Percentiles rank a stretch among this genome's conserved stretches.
These are phyloP conservation scores for Phaeotremella skinneri DNA, from an alignment of 768 basidiomycete species.

Conservation along the genomic window DNA sequence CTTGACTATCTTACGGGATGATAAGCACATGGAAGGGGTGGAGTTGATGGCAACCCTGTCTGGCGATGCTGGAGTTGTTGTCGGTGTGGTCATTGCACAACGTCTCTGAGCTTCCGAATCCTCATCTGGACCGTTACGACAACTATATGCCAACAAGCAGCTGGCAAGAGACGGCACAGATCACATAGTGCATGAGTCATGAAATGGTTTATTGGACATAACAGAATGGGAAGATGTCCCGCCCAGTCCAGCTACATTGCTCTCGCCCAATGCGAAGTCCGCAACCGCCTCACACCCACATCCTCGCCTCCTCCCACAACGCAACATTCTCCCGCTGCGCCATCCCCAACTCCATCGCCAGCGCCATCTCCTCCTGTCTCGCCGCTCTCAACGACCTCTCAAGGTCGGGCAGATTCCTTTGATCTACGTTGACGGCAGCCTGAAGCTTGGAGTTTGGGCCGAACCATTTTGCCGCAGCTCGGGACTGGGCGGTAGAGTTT, in stretches of 20 bases:
- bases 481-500: background rate
- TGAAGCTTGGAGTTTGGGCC: background rate
- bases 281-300: background rate
- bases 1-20: constrained; percentile 6
- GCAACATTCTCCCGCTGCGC: constrained; percentile 6
- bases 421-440: background rate
- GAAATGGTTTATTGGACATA: too few relatives aligned
- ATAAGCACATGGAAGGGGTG: background rate
- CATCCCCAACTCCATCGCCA: constrained; percentile 4
- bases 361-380: constrained; percentile 3
- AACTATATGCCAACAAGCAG: too few relatives aligned
- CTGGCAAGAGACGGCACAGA: too few relatives aligned
- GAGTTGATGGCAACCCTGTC: constrained; percentile 31
- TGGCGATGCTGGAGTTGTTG: constrained; percentile 41
- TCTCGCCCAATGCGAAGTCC: too few relatives aligned
- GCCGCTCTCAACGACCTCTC: constrained; percentile 4
- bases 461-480: background rate
- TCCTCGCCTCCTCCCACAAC: constrained; percentile 1
- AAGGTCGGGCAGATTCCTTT: background rate
- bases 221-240: too few relatives aligned
- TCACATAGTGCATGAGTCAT: too few relatives aligned
- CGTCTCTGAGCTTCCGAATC: too few relatives aligned
- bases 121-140: too few relatives aligned
- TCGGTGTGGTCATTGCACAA: constrained; percentile 40
- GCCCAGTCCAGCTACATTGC: too few relatives aligned